Conservation (phyloP, 2,329 filamentous ascomycete species). For the Cercospora berteroae region DNA sequence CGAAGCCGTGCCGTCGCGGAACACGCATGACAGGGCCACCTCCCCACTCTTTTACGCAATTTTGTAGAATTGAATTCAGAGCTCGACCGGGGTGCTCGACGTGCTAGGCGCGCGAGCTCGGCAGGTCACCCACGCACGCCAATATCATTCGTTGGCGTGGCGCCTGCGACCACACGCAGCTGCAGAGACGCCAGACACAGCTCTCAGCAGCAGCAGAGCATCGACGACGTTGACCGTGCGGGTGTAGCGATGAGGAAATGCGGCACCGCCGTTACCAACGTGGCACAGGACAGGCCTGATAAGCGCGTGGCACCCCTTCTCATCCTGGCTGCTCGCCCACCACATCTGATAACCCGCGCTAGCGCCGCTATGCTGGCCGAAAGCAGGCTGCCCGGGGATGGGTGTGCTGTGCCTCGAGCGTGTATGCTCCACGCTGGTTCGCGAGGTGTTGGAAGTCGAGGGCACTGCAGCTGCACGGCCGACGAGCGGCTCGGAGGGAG, state of each 20-base stretch:
- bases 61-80: conserved; percentile 3
- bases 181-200: background rate
- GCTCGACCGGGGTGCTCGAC: conserved; percentile 7
- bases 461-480: background rate
- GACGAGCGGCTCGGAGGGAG: background rate
- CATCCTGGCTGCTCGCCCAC: background rate
- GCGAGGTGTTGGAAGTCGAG: conserved; percentile 10
- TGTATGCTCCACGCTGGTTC: conserved; percentile 10
- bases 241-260: background rate
- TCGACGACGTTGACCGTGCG: background rate
- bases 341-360: conserved; percentile 10
- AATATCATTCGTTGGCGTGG: conserved; percentile 4
- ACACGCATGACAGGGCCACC: background rate
- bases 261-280: background rate
- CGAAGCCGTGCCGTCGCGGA: conserved; percentile 7
- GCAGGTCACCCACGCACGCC: background rate
- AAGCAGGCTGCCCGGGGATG: background rate
- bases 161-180: background rate
- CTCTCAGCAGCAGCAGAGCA: background rate
- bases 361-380: conserved; percentile 2
- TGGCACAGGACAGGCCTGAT: background rate
- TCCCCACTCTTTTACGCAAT: conserved; percentile 4
- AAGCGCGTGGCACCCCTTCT: conserved; percentile 8
- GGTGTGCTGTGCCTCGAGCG: background rate
- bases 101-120: conserved; percentile 12